Conservation (phyloP, 345 rosid species). For the Lepidium aucheri region DNA sequence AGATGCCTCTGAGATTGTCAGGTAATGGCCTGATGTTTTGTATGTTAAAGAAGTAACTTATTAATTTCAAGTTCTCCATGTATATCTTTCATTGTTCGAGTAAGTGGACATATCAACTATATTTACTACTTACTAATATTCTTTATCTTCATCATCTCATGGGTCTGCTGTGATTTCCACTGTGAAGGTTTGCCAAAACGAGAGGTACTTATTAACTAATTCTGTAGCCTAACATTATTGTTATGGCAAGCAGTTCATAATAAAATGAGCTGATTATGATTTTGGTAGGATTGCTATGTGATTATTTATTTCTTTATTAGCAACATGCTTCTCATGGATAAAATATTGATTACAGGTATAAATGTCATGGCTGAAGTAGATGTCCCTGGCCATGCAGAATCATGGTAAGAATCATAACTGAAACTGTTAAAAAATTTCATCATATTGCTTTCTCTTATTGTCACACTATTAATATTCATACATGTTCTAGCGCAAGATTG, state of each 20-base stretch:
- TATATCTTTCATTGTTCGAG: background rate
- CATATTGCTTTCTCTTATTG: background rate
- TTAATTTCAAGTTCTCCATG: background rate
- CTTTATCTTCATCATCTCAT: background rate
- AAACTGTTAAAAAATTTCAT: background rate
- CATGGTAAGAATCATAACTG: slow-evolving; percentile 47
- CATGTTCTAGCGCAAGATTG: background rate
- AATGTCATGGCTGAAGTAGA: slow-evolving; percentile 93
- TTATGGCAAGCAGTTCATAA: background rate
- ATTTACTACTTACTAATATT: slow-evolving; percentile 23
- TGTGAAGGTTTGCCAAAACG: slow-evolving; percentile 77
- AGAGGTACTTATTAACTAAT: slow-evolving; percentile 52
- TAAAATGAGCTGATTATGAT: background rate
- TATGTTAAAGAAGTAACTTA: background rate
- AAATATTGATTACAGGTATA: slow-evolving; percentile 48
- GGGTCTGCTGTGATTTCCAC: slow-evolving; percentile 23
- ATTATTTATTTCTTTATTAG: background rate
- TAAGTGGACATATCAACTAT: background rate
- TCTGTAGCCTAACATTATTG: background rate
- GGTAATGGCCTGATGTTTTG: slow-evolving; percentile 35
- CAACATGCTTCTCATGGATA: background rate
- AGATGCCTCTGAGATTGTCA: slow-evolving; percentile 82
- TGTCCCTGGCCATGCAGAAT: slow-evolving; percentile 96
- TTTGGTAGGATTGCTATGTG: background rate
- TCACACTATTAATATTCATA: background rate